Base-by-base conservation (phyloP, 75 land plant species). In the Pinus taeda region DNA sequence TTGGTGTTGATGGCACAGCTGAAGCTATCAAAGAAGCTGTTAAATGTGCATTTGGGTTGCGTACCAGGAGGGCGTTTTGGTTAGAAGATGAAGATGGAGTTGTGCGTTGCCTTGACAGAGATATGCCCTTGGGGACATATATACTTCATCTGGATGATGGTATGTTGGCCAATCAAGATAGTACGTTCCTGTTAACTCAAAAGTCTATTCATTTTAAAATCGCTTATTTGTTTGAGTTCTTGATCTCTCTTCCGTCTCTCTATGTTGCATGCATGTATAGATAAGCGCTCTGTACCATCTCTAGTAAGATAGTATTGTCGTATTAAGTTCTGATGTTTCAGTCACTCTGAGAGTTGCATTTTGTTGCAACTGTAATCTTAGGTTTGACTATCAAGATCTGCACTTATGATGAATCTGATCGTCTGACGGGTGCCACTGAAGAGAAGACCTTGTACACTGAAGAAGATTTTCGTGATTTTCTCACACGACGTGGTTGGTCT, bases 21-120 rank as follows among this genome's bases (percentile, higher is more conserved):
- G 98, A 95, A 61, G 91, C 99, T 37, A 97, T 97, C 80, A 94
- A 89, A 62, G 98, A 97, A 57, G 93, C 95, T 17, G 91, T 97
- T 65, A 92, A 85, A 70, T 90, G 91, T 17, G 91, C 93, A 24
- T 97, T 97, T 84, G 83, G 99, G 61, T 76, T 97, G 45, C 90
- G 99, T 64, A 90, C 99, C 22, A 92, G 82, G 75, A 85, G 99
- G 70, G 92, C 95, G 53, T 97, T 97, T 81, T 97, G 99, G 98
- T 78, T 97, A 74, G 99, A 97, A 80, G 99, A 97, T 87, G 95
- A 95, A 79, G 92, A 95, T 64, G 89, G 89, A 53, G 85, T 97
- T 42, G 85, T 97, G 72, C 89, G 98, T 6, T 83, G 90, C 75
- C 80, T 97, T 60, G 98, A 95, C 84, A 87, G 95, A 71, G 93